Evolutionary conservation across 805 yeast species (phyloP), one percentile per base, ranked within the genome.

Genomic region (Lachancea dasiensis): DNA sequence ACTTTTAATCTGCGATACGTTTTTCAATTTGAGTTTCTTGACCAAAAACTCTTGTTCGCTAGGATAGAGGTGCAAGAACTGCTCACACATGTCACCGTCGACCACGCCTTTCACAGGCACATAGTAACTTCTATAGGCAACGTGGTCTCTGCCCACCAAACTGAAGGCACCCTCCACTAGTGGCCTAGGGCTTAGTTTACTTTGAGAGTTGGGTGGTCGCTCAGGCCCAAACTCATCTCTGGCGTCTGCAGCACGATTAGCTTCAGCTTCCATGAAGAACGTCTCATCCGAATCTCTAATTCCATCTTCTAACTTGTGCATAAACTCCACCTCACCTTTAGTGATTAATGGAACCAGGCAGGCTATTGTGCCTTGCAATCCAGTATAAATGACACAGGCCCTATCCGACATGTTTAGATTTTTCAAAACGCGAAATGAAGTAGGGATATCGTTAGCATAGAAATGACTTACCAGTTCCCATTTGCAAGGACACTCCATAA

Each of bases 11-110:
- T 44, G 50, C 2, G 31, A 21, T 2, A 32, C 33, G 28, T 52
- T 57, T 15, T 64, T 48, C 40, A 71, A 67, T 3, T 57, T 52
- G 1, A 62, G 48, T 1, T 58, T 54, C 10, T 52, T 50, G 15
- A 74, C 54, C 7, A 56, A 39, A 11, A 42, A 26, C 6, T 36
- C 28, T 36, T 56, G 59, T 38, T 55, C 60, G 14, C 41, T 26
- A 1, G 41, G 27, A 4, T 45, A 36, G n/a, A 54, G 28, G 6
- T 51, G 33, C 52, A 60, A 20, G 50, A 66, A 84, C 28, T 60
- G 56, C 50, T 86, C 96, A 33, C 90, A 66, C 11, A 85, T 64
- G 54, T 92, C 97, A 7, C 98, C 98, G 61, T 92, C 97, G 27
- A 92, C 70, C 2, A 83, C 78, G 34, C 76, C 72, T 45, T 78